Conservation (phyloP, 192 early-diverging fungal species). For the Umbelopsis sp. region DNA sequence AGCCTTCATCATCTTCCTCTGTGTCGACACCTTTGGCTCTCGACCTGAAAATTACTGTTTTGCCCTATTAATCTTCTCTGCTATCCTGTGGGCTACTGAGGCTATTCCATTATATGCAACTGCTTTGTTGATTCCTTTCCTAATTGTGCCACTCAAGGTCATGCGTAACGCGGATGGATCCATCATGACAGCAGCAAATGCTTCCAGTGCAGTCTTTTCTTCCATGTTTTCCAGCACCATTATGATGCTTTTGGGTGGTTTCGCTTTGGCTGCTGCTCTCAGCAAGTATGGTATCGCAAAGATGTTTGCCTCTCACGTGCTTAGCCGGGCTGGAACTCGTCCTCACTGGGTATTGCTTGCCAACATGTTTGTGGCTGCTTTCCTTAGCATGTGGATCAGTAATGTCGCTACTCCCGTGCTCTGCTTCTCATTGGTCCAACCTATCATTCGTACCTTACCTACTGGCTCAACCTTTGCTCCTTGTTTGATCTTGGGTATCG, state of each 20-base stretch:
- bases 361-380: slow-evolving; percentile 76
- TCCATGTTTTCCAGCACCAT: slow-evolving; percentile 79
- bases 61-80: slow-evolving; percentile 82
- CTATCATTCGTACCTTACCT: slow-evolving; percentile 74
- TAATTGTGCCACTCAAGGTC: slow-evolving; percentile 66
- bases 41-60: slow-evolving; percentile 83
- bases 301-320: slow-evolving; percentile 59
- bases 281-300: slow-evolving; percentile 80
- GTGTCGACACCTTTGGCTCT: slow-evolving; percentile 64
- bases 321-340: slow-evolving; percentile 68
- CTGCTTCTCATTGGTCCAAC: slow-evolving; percentile 72
- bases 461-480: slow-evolving; percentile 59
- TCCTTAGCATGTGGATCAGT: slow-evolving; percentile 81
- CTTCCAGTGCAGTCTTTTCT: slow-evolving; percentile 66
- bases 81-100: slow-evolving; percentile 87
- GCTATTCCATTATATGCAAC: slow-evolving; percentile 76
- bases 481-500: slow-evolving; percentile 75
- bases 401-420: slow-evolving; percentile 82
- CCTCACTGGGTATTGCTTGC: slow-evolving; percentile 69
- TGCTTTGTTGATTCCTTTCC: slow-evolving; percentile 65
- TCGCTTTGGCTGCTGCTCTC: slow-evolving; percentile 73
- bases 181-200: slow-evolving; percentile 41
- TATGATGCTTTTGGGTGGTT: slow-evolving; percentile 78
- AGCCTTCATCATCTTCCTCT: slow-evolving; percentile 62
- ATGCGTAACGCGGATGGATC: slow-evolving; percentile 53